These are phyloP conservation scores for Ehretia macrophylla DNA, from an alignment of 257 asterid genomes.

Conservation along the genomic window DNA sequence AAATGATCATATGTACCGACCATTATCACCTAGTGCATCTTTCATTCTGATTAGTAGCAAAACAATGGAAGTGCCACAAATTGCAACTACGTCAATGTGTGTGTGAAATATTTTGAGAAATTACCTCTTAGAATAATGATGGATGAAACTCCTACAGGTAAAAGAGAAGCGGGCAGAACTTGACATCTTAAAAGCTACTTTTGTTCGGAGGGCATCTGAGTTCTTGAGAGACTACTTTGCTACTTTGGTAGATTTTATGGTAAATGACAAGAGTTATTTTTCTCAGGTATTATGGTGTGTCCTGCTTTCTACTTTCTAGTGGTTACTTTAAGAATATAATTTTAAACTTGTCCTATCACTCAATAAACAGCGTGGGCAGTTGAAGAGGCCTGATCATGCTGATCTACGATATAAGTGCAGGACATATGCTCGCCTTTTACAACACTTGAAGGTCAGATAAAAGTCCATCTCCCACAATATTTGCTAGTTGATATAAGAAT, in stretches of 20 bases:
- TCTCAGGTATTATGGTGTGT: conserved; percentile 63
- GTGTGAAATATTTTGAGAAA: neutral
- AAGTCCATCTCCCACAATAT: conserved; percentile 6
- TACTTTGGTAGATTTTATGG: conserved; percentile 96
- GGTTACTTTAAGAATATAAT: neutral
- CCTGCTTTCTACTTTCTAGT: neutral
- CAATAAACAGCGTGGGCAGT: conserved; percentile 78
- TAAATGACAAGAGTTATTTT: conserved; percentile 88
- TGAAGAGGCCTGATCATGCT: conserved; percentile 97
- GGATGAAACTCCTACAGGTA: conserved; percentile 50
- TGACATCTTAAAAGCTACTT: conserved; percentile 59
- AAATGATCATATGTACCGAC: no score
- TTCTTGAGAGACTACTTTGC: conserved; percentile 81
- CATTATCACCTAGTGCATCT: neutral
- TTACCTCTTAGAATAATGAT: conserved; percentile 15
- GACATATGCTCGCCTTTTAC: conserved; percentile 98
- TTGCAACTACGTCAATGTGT: neutral
- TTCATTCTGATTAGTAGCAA: neutral
- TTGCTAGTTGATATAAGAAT: conserved; percentile 11
- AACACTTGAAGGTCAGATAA: conserved; percentile 79
- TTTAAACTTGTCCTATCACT: conserved; percentile 19
- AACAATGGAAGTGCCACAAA: neutral
- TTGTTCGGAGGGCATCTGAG: conserved; percentile 90
- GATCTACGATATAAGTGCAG: conserved; percentile 92
- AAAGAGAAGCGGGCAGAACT: conserved; percentile 89